Base-by-base conservation (phyloP, 805 yeast species). In the Wickerhamiella dianesei region DNA sequence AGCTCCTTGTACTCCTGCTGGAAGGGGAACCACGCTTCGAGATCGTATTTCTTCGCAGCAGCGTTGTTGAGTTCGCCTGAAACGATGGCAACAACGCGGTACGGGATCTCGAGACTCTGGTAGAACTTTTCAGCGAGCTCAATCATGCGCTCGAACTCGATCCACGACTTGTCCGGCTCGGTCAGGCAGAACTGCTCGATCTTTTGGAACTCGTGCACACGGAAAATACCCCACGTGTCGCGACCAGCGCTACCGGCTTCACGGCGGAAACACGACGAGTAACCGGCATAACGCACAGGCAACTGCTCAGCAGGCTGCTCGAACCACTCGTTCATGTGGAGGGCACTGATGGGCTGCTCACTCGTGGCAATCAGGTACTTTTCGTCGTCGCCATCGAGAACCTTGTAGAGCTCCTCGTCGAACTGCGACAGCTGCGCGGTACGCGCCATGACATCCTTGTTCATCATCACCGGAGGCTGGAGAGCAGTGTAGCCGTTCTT, bases 11-110 rank as follows among this genome's bases (percentile, higher is more conserved):
- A 92, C 71, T 92, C 98, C 67, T 87, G 76, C 75, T 92, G 98
- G 84, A 75, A 92, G 64, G 98, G 98, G 94, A 92, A 92, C 98
- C 98, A 92, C 44, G 98, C 98, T 74, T 92, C 98, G 64, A 92
- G 76, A 72, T 92, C 98, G 72, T 82, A 92, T 69, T 92, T 92
- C 75, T 92, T 92, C 56, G 98, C 97, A 53, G 98, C 98, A 46
- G 98, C 96, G 60, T 92, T 92, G 76, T 92, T 92, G 65, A 92
- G 79, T 73, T 89, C 98, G 60, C 97, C 98, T 50, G 96, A 86
- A 53, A 92, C 98, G 67, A 92, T 92, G 59, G 95, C 95, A 53
- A 92, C 98, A 49, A 92, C 92, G 66, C 97, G 79, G 75, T 89
- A 92, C 53, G 98, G 98, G 60, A 92, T 70, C 40, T 88, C 89